Base-by-base conservation (phyloP, 805 yeast species). In the Candida adriatica region DNA sequence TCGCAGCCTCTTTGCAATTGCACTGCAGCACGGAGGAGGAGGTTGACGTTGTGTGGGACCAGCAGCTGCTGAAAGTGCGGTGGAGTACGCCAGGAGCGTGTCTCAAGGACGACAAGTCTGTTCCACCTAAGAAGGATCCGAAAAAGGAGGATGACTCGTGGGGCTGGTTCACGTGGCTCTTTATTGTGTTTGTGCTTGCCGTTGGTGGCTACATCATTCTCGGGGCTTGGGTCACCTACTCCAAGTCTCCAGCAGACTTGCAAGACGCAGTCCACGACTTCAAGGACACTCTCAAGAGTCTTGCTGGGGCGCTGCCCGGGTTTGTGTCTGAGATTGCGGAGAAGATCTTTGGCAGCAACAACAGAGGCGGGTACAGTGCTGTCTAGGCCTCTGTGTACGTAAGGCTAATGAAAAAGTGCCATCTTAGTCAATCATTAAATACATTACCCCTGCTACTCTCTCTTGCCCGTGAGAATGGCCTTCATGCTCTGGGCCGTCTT, bases 331-430 rank as follows among this genome's bases (percentile, higher is more conserved):
- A 88, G 57, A 66, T 88, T 4, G 61, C 75, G 25, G 72, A 71
- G 30, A 85, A 72, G 47, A 55, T 88, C 20, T 66, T 79, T 32
- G 79, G 88, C 6, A 70, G 75, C 15, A 61, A 70, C 27, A 64
- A 66, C 46, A 71, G 95, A 53, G 94, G 94, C 17, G 97, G 95
- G 13, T 90, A 92, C 56, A 79, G 94, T 51, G 97, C 96, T 21
- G 94, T 92, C 8, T 88, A 64, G 16, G 15, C 10, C 5, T 18
- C n/a, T n/a, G n/a, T n/a, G n/a, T n/a, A n/a, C n/a, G n/a, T n/a
- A n/a, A n/a, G n/a, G n/a, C n/a, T n/a, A n/a, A n/a, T n/a, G n/a
- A n/a, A n/a, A n/a, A n/a, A n/a, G n/a, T n/a, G n/a, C n/a, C n/a
- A n/a, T n/a, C n/a, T n/a, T n/a, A n/a, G n/a, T n/a, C n/a, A n/a